These are phyloP conservation scores for Ustilago shanxiensis DNA, from an alignment of 1,284 basidiomycete species.

Conservation along the genomic window DNA sequence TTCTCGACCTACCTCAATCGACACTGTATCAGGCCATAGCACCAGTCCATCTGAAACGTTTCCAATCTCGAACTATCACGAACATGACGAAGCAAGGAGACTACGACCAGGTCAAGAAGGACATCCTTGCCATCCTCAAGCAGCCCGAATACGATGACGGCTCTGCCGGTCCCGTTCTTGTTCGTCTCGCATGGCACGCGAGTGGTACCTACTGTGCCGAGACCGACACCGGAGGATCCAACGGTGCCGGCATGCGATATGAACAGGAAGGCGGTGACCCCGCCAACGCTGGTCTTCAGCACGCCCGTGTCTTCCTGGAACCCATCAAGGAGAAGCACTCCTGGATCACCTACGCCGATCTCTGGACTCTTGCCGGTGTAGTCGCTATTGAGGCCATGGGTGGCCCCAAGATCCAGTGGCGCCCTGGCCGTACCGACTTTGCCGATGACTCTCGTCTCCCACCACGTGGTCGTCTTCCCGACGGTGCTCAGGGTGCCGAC, in stretches of 20 bases:
- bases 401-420: constrained; percentile 72
- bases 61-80: neutral
- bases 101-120: constrained; percentile 66
- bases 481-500: constrained; percentile 72
- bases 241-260: constrained; percentile 72
- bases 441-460: constrained; percentile 68
- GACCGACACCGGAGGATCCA: constrained; percentile 73
- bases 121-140: constrained; percentile 65
- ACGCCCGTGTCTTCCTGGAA: constrained; percentile 73
- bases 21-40: too few relatives aligned
- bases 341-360: constrained; percentile 74
- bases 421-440: constrained; percentile 73
- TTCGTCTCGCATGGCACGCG: constrained; percentile 69
- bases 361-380: constrained; percentile 72
- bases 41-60: neutral
- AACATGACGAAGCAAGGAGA: constrained; percentile 58
- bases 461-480: constrained; percentile 72
- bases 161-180: constrained; percentile 65
- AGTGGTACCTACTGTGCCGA: constrained; percentile 68
- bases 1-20: too few relatives aligned
- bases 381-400: constrained; percentile 73
- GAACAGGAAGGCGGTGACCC: constrained; percentile 71
- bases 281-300: constrained; percentile 72
- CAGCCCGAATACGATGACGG: constrained; percentile 69
- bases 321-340: constrained; percentile 73